Conservation (phyloP, 257 asterid species). For the Craterostigma plantagineum region DNA sequence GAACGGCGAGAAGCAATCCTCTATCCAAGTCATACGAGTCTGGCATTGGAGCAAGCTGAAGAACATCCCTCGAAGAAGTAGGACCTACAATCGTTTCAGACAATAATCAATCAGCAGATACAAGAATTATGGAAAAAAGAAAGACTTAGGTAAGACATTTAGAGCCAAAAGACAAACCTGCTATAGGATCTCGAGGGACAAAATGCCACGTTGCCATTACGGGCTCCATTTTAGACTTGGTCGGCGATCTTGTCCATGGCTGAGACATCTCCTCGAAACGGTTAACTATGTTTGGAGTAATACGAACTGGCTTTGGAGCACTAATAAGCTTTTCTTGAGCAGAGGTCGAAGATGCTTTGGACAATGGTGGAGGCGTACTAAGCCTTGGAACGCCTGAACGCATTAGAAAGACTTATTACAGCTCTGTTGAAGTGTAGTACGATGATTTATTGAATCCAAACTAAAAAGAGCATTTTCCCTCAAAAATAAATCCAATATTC, state of each 20-base stretch:
- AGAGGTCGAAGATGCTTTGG: slow-evolving; percentile 22
- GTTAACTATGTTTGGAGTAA: slow-evolving; percentile 55
- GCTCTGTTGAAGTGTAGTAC: too few species aligned
- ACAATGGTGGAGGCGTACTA: slow-evolving; percentile 79
- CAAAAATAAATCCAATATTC: not conserved
- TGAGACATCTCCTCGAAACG: slow-evolving; percentile 79
- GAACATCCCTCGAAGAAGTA: slow-evolving; percentile 48
- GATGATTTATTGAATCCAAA: not conserved
- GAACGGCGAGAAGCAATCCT: slow-evolving; percentile 93
- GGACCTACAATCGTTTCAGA: slow-evolving; percentile 65
- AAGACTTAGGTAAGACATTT: not conserved
- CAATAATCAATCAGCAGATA: slow-evolving; percentile 15
- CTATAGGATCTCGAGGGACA: slow-evolving; percentile 30
- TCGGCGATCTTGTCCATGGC: slow-evolving; percentile 99
- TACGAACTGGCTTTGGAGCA: slow-evolving; percentile 89
- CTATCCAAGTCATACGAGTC: slow-evolving; percentile 92
- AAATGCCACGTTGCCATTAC: slow-evolving; percentile 77
- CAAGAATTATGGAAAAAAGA: not conserved
- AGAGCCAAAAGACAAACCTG: slow-evolving; percentile 20
- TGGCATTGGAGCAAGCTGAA: slow-evolving; percentile 87
- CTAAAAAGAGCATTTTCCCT: too few species aligned
- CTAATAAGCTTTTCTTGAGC: slow-evolving; percentile 35
- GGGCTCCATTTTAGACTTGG: slow-evolving; percentile 85
- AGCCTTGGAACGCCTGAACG: slow-evolving; percentile 92
- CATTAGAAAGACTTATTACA: slow-evolving; percentile 6